Base-by-base conservation (phyloP, 2,329 filamentous ascomycete species). In the Fusarium liriodendri region DNA sequence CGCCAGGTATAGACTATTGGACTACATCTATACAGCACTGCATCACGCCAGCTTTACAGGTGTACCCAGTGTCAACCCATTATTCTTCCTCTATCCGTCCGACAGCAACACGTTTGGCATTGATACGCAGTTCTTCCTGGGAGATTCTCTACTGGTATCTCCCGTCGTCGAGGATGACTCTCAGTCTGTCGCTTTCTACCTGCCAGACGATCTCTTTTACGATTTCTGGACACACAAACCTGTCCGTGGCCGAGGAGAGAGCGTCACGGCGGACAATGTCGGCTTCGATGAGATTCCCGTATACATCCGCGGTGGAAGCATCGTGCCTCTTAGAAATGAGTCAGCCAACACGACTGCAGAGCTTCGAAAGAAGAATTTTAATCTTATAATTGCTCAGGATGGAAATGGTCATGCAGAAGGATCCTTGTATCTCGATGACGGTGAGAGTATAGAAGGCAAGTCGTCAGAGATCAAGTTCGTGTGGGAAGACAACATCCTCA, bases 401-500 rank as follows among this genome's bases (percentile, higher is more conserved):
- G 78, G 80, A 1, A 84, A 92, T 61, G 93, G 92, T 4, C 89
- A 84, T 8, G 94, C 94, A 0, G 81, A 79, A 1, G 94, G 94
- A 0, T 85, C 86, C 61, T 84, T 97, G 66, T 97, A 95, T 80
- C 83, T 97, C 6, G 94, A 97, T 75, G 94, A 97, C 70, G 94
- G 94, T 10, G 90, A 91, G 67, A 62, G 60, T 4, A 14, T 62
- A 9, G 42, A 62, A 14, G 60, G 60, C 16, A 35, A 62, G 16
- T 54, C 33, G 6, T 62, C 60, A n/a, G 60, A 62, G 8, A 62
- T 62, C 20, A 37, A 20, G 20, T 62, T 62, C 13, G 9, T 33
- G 14, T 62, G 42, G 60, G 20, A 32, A 3, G n/a, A 33, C 7
- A 38, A 37, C 45, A 11, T 22, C 6, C 22, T 62, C 11, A 20